Percentiles rank a stretch among this genome's conserved stretches.
Evolutionary conservation across 1,139 yeast species (phyloP).

Genomic region (Geotrichum australiense): DNA sequence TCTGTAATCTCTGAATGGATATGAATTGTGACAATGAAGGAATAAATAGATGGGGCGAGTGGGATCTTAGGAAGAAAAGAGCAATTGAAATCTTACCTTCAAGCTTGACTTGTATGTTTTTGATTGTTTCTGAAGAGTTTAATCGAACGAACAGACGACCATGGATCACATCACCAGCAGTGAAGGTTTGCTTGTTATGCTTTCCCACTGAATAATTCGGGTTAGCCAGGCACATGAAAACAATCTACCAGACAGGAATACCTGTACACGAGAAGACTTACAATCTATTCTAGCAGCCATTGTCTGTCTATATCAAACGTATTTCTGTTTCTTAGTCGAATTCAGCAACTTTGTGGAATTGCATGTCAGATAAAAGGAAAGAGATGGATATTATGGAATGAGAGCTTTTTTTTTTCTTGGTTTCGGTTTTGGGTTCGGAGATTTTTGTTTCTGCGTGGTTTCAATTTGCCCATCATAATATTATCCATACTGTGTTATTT

Average conservation of each 20-base stretch:
- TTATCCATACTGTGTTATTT: no score
- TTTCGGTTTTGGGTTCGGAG: no score
- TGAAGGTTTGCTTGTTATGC: slow-evolving; percentile 9
- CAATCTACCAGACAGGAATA: background rate
- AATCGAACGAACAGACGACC: slow-evolving; percentile 10
- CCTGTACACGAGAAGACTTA: background rate
- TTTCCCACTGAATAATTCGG: slow-evolving; percentile 3
- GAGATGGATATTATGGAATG: no score
- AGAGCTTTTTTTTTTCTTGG: no score
- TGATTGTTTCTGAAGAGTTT: slow-evolving; percentile 13
- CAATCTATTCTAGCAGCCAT: slow-evolving; percentile 14
- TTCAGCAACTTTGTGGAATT: no score
- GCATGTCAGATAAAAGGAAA: no score
- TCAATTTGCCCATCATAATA: no score
- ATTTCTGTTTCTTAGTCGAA: background rate
- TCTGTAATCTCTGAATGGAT: background rate
- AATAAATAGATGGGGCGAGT: background rate
- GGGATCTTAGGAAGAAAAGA: background rate
- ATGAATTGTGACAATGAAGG: no score
- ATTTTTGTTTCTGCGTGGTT: no score
- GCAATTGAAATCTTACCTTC: slow-evolving; percentile 13
- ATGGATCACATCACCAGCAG: slow-evolving; percentile 14
- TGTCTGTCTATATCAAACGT: background rate
- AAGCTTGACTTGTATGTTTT: slow-evolving; percentile 15
- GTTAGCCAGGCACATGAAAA: background rate